These are phyloP conservation scores for Rusavskia elegans DNA, from an alignment of 495 filamentous ascomycete species.

Conservation along the genomic window DNA sequence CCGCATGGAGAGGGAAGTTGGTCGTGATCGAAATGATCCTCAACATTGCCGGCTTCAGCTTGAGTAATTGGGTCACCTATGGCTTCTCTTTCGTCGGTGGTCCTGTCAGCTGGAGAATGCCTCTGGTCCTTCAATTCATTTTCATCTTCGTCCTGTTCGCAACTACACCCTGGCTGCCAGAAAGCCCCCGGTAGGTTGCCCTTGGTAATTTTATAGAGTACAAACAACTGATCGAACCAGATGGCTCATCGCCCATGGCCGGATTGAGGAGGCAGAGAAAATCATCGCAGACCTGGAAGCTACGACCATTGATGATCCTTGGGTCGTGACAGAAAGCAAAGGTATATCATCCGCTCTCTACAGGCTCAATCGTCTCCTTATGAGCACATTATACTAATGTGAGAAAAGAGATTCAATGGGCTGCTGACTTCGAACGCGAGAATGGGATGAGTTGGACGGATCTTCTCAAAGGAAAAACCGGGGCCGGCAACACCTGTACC, in stretches of 20 bases:
- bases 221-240: conserved; percentile 10
- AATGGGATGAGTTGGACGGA: conserved; percentile 32
- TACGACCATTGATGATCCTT: conserved; percentile 28
- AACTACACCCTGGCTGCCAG: conserved; percentile 37
- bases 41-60: conserved; percentile 41
- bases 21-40: conserved; percentile 45
- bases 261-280: conserved; percentile 27
- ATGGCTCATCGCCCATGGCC: conserved; percentile 31
- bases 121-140: conserved; percentile 41
- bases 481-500: conserved; percentile 25
- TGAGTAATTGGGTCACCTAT: conserved; percentile 42
- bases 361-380: background rate
- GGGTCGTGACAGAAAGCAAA: conserved; percentile 26
- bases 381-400: background rate
- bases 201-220: background rate
- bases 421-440: conserved; percentile 27
- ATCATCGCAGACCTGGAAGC: conserved; percentile 33
- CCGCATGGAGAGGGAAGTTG: conserved; percentile 40
- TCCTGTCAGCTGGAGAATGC: conserved; percentile 35
- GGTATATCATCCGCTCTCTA: conserved; percentile 18
- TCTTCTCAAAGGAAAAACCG: conserved; percentile 24
- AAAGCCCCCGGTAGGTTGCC: conserved; percentile 32
- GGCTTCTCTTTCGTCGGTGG: conserved; percentile 33
- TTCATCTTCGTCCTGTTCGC: conserved; percentile 36
- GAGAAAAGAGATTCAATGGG: background rate